phyloP scores from a whole-genome alignment of 176 grass and related monocot species.

The Cenchrus purpureus region DNA sequence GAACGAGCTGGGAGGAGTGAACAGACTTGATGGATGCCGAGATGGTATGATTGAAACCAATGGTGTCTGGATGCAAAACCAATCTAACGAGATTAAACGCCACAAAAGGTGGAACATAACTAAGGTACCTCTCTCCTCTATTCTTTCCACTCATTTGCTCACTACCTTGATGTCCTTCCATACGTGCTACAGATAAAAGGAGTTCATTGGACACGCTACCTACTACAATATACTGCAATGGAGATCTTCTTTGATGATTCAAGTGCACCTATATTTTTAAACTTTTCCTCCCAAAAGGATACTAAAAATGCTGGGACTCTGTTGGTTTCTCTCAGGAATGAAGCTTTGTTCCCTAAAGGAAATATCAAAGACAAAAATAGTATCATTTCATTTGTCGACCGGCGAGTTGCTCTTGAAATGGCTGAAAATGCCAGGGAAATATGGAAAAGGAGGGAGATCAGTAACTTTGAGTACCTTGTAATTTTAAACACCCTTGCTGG shows the following conservation, averaged over 20 bases:
- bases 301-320: slow-evolving; percentile 83
- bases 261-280: slow-evolving; percentile 84
- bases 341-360: slow-evolving; percentile 88
- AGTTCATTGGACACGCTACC: slow-evolving; percentile 92
- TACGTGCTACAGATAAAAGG: slow-evolving; percentile 74
- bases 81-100: slow-evolving; percentile 83
- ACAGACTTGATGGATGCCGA: slow-evolving; percentile 60
- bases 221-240: slow-evolving; percentile 90
- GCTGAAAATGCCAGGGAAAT: slow-evolving; percentile 86
- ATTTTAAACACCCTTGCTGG: slow-evolving; percentile 93
- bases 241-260: slow-evolving; percentile 96
- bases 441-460: slow-evolving; percentile 93
- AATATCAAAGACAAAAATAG: slow-evolving; percentile 78
- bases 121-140: slow-evolving; percentile 39
- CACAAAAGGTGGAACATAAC: slow-evolving; percentile 92
- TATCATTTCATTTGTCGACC: slow-evolving; percentile 87
- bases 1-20: slow-evolving; percentile 55
- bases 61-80: slow-evolving; percentile 41
- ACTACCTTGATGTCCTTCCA: slow-evolving; percentile 24
- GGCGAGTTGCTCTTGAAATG: slow-evolving; percentile 81
- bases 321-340: slow-evolving; percentile 92
- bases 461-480: slow-evolving; percentile 98
- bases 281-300: slow-evolving; percentile 89
- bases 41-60: slow-evolving; percentile 22
- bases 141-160: slow-evolving; percentile 7